These are phyloP conservation scores for Cytospora schulzeri DNA, from an alignment of 2,329 filamentous ascomycete species.

Conservation along the genomic window DNA sequence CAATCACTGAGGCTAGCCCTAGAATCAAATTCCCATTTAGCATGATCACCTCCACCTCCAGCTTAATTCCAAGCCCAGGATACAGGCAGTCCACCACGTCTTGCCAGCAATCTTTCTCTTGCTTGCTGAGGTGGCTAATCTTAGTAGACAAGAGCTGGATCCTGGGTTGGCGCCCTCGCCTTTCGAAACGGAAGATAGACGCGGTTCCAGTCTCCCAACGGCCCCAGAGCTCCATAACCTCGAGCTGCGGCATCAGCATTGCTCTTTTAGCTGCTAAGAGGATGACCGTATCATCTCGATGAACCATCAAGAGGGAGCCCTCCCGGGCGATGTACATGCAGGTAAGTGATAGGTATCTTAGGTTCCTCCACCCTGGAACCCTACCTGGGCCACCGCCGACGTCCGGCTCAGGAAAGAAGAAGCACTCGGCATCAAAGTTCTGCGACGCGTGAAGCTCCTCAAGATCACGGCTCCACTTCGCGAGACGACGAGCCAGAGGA, in stretches of 20 bases:
- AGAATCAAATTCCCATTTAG: neutral
- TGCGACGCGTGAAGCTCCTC: neutral
- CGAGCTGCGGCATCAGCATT: neutral
- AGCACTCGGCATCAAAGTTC: neutral
- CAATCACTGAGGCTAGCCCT: neutral
- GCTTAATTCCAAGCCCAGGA: neutral
- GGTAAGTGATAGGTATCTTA: neutral
- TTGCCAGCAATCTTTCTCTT: neutral
- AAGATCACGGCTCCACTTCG: neutral
- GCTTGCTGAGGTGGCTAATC: neutral
- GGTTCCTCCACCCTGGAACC: neutral
- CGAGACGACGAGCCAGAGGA: neutral
- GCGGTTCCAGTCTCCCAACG: neutral
- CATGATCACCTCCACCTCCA: neutral
- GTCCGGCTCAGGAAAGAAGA: neutral
- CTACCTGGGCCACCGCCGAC: neutral
- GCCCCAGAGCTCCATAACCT: conserved; percentile 2
- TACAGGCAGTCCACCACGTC: neutral
- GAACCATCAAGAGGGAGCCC: neutral
- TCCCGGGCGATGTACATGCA: neutral
- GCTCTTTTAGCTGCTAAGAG: neutral
- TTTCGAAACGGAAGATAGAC: neutral
- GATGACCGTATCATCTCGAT: neutral
- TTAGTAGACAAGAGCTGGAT: neutral
- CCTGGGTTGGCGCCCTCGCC: neutral